phyloP scores from a whole-genome alignment of 2,329 filamentous ascomycete species.

The Coniochaeta ligniaria region DNA sequence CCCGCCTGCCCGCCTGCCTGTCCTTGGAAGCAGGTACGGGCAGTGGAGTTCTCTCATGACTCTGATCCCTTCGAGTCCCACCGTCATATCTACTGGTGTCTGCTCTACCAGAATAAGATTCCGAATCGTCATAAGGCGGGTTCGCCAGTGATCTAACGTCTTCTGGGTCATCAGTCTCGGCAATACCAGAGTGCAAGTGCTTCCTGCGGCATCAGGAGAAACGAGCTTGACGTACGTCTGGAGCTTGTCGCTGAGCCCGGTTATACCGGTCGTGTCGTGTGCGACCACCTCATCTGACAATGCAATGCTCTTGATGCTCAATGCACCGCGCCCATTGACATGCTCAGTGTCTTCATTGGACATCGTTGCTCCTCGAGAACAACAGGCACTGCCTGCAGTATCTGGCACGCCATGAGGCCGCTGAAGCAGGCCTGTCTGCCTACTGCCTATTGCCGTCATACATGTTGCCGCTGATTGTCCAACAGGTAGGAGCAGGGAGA shows the following conservation, averaged over 20 bases:
- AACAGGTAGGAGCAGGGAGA: too few species aligned
- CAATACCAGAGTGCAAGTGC: neutral
- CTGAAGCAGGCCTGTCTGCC: neutral
- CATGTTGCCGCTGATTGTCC: neutral
- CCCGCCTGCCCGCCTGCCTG: neutral
- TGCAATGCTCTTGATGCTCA: neutral
- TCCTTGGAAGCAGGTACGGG: neutral
- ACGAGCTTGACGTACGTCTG: neutral
- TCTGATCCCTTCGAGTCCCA: neutral
- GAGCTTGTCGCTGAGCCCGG: neutral
- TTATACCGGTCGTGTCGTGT: neutral
- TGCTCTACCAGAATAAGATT: neutral
- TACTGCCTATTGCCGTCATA: neutral
- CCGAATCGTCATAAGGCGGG: neutral
- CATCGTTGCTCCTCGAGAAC: neutral
- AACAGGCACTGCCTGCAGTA: neutral
- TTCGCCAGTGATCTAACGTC: too few species aligned
- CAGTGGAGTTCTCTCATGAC: neutral
- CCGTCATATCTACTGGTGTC: neutral
- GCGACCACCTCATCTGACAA: neutral
- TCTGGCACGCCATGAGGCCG: neutral
- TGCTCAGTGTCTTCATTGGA: slow-evolving; percentile 2
- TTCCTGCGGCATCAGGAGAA: neutral
- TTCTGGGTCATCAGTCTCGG: too few species aligned
- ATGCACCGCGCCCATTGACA: slow-evolving; percentile 3